Evolutionary conservation across 495 filamentous ascomycete species (phyloP), one percentile per base, ranked within the genome.

Genomic region (Aspergillus campestris): DNA sequence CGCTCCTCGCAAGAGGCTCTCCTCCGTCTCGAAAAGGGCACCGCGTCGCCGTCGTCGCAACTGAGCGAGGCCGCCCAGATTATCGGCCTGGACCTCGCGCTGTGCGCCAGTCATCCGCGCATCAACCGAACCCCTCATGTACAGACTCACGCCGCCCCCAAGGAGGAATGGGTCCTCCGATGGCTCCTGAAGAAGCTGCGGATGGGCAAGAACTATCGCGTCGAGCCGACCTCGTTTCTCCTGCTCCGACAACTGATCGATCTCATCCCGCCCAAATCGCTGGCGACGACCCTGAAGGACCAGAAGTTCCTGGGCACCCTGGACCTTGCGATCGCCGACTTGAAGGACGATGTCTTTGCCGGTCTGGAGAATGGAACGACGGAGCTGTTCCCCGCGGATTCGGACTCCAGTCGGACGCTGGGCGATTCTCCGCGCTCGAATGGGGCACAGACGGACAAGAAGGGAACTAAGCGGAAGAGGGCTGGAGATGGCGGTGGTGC

Each of bases 131-230:
- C 60, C 54, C 52, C 50, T 44, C 45, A 59, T 34, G 33, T 54
- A 28, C 48, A 55, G 43, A 49, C 41, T 18, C 45, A 59, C 32
- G 54, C 60, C 10, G 64, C 66, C 9, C 70, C 71, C 14, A 74
- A 80, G 60, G 75, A 80, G 50, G 80, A 85, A 61, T 86, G 80
- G 80, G 67, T 82, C 7, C 58, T 84, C 18, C 70, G 74, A 50
- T 87, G 83, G 83, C 58, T 86, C 24, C 66, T 86, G 49, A 82
- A 81, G 56, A 80, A 73, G 51, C 46, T 84, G 11, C 70, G 76
- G 39, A 53, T 60, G 14, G 56, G 57, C 14, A 65, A 67, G 37
- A 69, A 64, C 50, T 70, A 66, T 48, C 65, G 67, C 29, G 58
- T 72, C 38, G 62, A 73, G 6, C 60, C 67, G 14, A 53, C 52